These are phyloP conservation scores for Colletotrichum gigasporum DNA, from an alignment of 2,329 filamentous ascomycete genomes.

Conservation along the genomic window DNA sequence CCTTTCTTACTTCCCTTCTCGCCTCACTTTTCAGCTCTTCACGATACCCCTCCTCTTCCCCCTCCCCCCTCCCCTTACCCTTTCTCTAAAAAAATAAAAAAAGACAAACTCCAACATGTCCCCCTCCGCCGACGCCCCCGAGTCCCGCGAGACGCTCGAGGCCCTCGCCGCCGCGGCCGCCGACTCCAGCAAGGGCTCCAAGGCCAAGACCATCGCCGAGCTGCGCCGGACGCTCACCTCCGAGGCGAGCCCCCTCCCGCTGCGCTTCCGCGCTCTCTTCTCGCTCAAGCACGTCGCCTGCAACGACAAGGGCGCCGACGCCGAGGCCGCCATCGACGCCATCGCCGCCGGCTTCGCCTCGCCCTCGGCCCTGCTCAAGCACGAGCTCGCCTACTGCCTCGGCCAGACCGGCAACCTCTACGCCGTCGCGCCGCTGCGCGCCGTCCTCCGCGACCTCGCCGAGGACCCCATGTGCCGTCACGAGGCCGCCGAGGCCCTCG, in stretches of 20 bases:
- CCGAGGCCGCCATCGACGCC: conserved; percentile 71
- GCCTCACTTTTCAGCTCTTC: not conserved
- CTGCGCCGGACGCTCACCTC: conserved; percentile 82
- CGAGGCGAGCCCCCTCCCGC: conserved; percentile 82
- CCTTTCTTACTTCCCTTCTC: not conserved
- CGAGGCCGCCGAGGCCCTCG: conserved; percentile 94
- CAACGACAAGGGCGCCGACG: conserved; percentile 69
- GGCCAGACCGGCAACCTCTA: conserved; percentile 86
- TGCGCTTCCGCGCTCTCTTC: conserved; percentile 96
- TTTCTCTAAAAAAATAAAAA: not conserved
- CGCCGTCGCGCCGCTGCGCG: conserved; percentile 76
- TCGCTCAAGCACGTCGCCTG: conserved; percentile 94
- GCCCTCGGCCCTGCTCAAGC: conserved; percentile 89
- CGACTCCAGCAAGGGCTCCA: conserved; percentile 18
- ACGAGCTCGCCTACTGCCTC: conserved; percentile 96
- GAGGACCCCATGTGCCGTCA: conserved; percentile 97
- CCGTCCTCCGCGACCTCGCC: conserved; percentile 78
- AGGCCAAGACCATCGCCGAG: conserved; percentile 55
- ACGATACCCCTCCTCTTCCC: conserved; percentile 6
- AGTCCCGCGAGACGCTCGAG: conserved; percentile 27
- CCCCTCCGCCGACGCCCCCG: conserved; percentile 32
- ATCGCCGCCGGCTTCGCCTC: conserved; percentile 90
- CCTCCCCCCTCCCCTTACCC: too few species aligned
- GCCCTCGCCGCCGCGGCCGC: conserved; percentile 27
- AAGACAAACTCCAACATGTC: conserved; percentile 34